Base-by-base conservation (phyloP, 805 yeast species). In the Scheffersomyces ergatensis region DNA sequence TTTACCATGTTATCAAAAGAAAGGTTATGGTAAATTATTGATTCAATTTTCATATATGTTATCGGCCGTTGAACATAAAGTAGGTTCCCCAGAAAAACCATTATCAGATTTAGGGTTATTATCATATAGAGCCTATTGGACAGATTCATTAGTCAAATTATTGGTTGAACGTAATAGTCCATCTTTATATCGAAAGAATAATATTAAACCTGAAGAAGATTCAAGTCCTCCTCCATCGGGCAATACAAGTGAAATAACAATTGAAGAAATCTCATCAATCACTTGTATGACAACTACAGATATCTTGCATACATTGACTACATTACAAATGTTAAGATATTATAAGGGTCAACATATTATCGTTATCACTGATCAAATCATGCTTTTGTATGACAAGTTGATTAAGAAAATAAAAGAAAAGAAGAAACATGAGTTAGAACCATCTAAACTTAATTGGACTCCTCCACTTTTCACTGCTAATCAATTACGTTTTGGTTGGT, bases 41-140 rank as follows among this genome's bases (percentile, higher is more conserved):
- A 93, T 93, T 53, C 96, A 92, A 54, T 92, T 93, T 58, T 88
- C 97, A 3, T 93, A 93, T 60, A 95, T 87, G 68, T 69, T 93
- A 33, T 85, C 96, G 2, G 83, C 84, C 54, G 84, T 82, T 38
- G 99, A 93, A 56, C 82, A 84, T 38, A 93, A 93, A 60, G 80
- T 82, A 3, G 99, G 99, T 1, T 89, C 97, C 0, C 99, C 99
- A 0, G 99, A 93, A 64, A 93, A 93, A 57, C 99, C 99, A 2
- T 71, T 93, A 17, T 87, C 96, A 0, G 99, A 93, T 73, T 73
- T 93, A 57, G 99, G 99, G 31, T 72, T 93, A 24, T 72, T 93
- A 21, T 86, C 96, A 4, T 93, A 93, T 57, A 80, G 99, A 62
- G 96, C 97, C 0, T 93, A 77, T 58, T 93, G 99, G 99, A 82